Evolutionary conservation across 805 yeast species (phyloP).

Genomic region (Candida sakaeoensis): DNA sequence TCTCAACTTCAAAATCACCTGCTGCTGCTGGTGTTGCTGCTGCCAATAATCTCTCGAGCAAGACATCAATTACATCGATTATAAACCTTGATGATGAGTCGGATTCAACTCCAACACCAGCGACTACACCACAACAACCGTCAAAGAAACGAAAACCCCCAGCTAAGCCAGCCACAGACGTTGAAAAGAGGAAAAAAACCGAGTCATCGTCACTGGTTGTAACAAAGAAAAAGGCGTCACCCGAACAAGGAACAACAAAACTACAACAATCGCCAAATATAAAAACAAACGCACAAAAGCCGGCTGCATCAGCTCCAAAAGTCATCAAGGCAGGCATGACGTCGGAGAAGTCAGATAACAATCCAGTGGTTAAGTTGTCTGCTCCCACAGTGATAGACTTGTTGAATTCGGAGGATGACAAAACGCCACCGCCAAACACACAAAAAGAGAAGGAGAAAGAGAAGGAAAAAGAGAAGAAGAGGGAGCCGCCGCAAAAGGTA

Average conservation of each 20-base stretch:
- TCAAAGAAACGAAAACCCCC: conserved; percentile 16
- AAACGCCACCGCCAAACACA: conserved; percentile 10
- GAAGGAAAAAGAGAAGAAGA: conserved; percentile 15
- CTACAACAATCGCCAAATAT: conserved; percentile 5
- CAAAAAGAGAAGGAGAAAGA: conserved; percentile 13
- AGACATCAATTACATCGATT: conserved; percentile 37
- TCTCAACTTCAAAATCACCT: conserved; percentile 4
- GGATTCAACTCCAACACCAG: conserved; percentile 12
- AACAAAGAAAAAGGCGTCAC: conserved; percentile 17
- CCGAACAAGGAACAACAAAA: conserved; percentile 8
- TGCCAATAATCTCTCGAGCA: too few relatives aligned
- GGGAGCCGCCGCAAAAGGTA: conserved; percentile 11
- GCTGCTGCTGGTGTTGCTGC: too few relatives aligned
- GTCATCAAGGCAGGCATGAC: conserved; percentile 16
- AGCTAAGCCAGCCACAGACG: conserved; percentile 6
- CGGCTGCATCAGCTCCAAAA: conserved; percentile 10
- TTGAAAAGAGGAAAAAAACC: conserved; percentile 1
- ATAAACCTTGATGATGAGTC: conserved; percentile 35
- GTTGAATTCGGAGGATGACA: conserved; percentile 12
- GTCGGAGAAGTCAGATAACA: conserved; percentile 14
- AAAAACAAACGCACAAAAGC: conserved; percentile 4
- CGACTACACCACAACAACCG: conserved; percentile 6
- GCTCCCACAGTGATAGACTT: conserved; percentile 21
- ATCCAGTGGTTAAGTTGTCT: conserved; percentile 15
- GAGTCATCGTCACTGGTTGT: conserved; percentile 4